phyloP scores from a whole-genome alignment of 1,284 basidiomycete genomes.

The Naganishia sp. region DNA sequence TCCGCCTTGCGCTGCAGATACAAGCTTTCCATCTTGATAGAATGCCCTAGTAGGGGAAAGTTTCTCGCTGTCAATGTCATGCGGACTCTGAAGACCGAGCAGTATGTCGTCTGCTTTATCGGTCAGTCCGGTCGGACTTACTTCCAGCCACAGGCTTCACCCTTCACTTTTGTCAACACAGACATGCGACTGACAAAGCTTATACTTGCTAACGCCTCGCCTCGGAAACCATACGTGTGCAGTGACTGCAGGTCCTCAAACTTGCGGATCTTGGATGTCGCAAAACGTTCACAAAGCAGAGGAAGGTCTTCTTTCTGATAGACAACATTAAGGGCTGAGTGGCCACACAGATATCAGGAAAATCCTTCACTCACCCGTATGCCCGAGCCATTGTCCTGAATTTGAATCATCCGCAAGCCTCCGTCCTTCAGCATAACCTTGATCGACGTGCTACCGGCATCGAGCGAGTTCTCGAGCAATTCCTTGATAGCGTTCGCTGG shows the following conservation, averaged over 20 bases:
- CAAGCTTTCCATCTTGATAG: conserved; percentile 73
- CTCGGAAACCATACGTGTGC: conserved; percentile 93
- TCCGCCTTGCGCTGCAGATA: conserved; percentile 50
- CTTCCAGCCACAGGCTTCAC: conserved; percentile 86
- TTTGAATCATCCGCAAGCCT: conserved; percentile 91
- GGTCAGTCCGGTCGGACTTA: conserved; percentile 54
- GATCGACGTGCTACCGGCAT: conserved; percentile 86
- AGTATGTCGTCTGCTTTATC: not conserved
- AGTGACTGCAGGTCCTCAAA: conserved; percentile 87
- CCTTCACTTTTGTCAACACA: conserved; percentile 83
- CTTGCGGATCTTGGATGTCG: conserved; percentile 86
- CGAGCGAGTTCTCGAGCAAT: conserved; percentile 89
- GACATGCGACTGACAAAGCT: conserved; percentile 84
- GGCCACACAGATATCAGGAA: not conserved
- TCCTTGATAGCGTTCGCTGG: conserved; percentile 97
- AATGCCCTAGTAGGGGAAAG: conserved; percentile 62
- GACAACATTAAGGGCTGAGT: too few species aligned
- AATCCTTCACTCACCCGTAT: conserved; percentile 67
- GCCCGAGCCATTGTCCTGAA: conserved; percentile 94
- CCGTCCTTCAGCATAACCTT: conserved; percentile 91
- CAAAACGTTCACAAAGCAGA: conserved; percentile 90
- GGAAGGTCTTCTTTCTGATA: conserved; percentile 70
- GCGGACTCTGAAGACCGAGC: too few species aligned
- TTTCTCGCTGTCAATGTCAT: not conserved
- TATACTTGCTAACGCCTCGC: conserved; percentile 95